Evolutionary conservation across 2,329 filamentous ascomycete genomes (phyloP), one percentile per base, ranked within the genome.

Genomic region (Cladophialophora immunda): DNA sequence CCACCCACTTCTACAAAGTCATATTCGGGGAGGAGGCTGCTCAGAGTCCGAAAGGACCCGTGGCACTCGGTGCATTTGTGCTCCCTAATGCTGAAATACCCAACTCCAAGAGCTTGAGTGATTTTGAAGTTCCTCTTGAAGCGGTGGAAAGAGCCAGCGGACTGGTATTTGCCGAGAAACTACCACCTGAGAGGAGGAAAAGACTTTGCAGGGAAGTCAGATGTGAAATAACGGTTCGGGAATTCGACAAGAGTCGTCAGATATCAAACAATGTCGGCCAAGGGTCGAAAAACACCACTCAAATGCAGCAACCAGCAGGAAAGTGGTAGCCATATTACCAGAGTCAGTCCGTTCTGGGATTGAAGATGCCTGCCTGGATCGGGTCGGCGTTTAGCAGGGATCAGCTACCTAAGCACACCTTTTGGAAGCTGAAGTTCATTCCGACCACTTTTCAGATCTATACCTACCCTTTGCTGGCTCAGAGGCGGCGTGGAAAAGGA

Each of bases 1-100:
- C 95, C 2, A 99, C 95, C 25, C 95, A 99, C 80, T 99, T 99
- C 82, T 99, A 97, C 87, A 99, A 99, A 84, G 93, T 99, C 76
- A 95, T 99, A 73, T 97, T 95, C 75, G 95, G 92, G 29, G 95
- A 99, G 81, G 93, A 97, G 75, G 92, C 91, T 3, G 84, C 84
- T 29, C 30, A 67, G n/a, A 80, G 77, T 66, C 74, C 78, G 2
- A 80, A 78, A 9, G 92, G 92, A 19, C 90, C 90, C 70, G 95
- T 99, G 36, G 93, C 93, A 34, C 82, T 99, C 38, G 95, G 92
- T 54, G 95, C 95, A 7, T 99, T 99, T 76, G 94, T 99, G 61
- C 84, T 99, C 74, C 95, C 95, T 17, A 99, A 99, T 78, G 93
- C 93, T 1, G 85, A 82, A 19, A 99, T 99, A 73, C 84, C 91